These are phyloP conservation scores for Mycosphaerella arachidis DNA, from an alignment of 2,329 filamentous ascomycete genomes.

Conservation along the genomic window DNA sequence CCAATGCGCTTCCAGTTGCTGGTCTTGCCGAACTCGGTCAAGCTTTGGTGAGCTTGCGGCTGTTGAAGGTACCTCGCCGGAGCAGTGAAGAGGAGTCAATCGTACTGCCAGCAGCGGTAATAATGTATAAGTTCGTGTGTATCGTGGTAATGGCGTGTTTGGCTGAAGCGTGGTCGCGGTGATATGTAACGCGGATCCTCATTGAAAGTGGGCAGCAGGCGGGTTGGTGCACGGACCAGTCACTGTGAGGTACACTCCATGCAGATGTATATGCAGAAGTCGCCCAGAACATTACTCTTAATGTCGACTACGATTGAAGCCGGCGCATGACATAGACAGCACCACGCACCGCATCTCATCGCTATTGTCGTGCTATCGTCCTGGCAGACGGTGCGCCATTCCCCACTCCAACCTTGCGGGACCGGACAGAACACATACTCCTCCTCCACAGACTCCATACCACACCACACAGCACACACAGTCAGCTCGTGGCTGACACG, in stretches of 20 bases:
- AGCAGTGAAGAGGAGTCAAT: background rate
- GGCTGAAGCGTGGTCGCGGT: background rate
- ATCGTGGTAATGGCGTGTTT: background rate
- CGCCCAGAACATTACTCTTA: too few relatives aligned
- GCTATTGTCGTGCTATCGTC: background rate
- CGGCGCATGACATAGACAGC: background rate
- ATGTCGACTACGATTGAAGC: background rate
- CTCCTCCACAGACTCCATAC: constrained; percentile 2
- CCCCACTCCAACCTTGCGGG: background rate
- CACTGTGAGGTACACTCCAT: too few relatives aligned
- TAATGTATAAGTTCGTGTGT: background rate
- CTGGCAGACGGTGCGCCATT: background rate
- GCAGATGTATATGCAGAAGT: too few relatives aligned
- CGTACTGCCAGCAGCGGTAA: background rate
- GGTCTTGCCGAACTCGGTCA: background rate
- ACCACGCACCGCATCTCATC: background rate
- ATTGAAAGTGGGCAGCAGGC: background rate
- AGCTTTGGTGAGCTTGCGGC: background rate
- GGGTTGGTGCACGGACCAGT: background rate
- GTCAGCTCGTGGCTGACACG: constrained; percentile 13
- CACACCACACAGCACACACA: background rate
- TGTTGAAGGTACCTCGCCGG: background rate
- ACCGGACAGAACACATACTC: background rate
- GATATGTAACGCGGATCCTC: background rate
- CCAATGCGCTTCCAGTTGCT: background rate